Percentiles rank a stretch among this genome's conserved stretches.
Conservation (phyloP, 306 rosid species). For the Quercus rubra region DNA sequence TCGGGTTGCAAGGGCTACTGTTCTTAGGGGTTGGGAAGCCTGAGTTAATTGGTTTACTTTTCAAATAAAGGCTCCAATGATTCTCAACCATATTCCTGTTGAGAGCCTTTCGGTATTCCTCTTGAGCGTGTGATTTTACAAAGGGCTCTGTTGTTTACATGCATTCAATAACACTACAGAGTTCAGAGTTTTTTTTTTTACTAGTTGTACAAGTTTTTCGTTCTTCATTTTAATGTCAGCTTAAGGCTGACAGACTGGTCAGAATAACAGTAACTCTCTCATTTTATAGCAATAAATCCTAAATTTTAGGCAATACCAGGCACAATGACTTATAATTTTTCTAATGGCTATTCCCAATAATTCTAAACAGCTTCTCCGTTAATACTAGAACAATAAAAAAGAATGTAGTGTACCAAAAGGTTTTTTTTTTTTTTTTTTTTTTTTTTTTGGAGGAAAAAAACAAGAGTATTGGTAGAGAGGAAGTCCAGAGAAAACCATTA, state of each 20-base stretch:
- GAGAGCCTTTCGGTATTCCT: not conserved
- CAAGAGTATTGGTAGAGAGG: too few relatives aligned
- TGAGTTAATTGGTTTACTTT: conserved; percentile 21
- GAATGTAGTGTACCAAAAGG: too few relatives aligned
- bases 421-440: too few relatives aligned
- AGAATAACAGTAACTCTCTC: too few relatives aligned
- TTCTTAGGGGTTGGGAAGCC: conserved; percentile 96
- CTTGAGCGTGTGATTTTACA: not conserved
- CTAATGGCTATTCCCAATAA: too few relatives aligned
- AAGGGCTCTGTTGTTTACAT: not conserved
- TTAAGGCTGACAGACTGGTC: not conserved
- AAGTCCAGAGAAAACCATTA: too few relatives aligned
- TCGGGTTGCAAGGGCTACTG: conserved; percentile 86
- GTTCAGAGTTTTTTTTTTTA: not conserved
- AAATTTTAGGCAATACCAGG: too few relatives aligned
- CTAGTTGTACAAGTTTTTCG: not conserved
- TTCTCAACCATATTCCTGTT: not conserved
- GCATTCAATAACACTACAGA: not conserved
- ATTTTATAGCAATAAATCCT: too few relatives aligned
- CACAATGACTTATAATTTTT: too few relatives aligned
- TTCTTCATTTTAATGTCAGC: not conserved
- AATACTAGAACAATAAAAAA: too few relatives aligned
- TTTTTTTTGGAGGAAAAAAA: too few relatives aligned
- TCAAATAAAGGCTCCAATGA: not conserved
- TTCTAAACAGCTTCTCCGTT: too few relatives aligned